A percentile compares a stretch with the other conserved stretches of the same genome.
phyloP scores from a whole-genome alignment of 805 yeast species.

The Candida anglica region DNA sequence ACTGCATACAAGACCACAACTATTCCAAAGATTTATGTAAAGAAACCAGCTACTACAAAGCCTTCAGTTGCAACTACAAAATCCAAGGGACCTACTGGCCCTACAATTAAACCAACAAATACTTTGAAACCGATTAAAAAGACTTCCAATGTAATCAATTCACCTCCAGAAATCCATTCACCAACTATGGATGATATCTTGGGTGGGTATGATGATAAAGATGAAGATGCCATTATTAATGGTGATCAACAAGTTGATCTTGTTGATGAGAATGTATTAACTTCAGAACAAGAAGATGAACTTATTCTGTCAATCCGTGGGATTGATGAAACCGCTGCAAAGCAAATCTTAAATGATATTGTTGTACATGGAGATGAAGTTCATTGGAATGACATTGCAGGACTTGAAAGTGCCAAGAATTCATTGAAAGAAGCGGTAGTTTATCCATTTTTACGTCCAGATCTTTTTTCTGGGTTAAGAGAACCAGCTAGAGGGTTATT shows the following conservation, averaged over 20 bases:
- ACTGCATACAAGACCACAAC: conserved; percentile 18
- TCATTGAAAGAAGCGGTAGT: conserved; percentile 97
- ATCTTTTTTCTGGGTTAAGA: conserved; percentile 76
- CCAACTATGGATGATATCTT: conserved; percentile 24
- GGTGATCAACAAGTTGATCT: no score
- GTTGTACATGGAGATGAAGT: conserved; percentile 88
- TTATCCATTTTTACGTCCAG: conserved; percentile 91
- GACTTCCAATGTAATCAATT: background rate
- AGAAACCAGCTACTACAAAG: conserved; percentile 6
- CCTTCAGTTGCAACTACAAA: conserved; percentile 4
- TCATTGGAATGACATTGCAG: conserved; percentile 95
- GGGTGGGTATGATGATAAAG: conserved; percentile 17
- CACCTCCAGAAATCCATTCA: conserved; percentile 7
- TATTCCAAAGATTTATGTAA: conserved; percentile 29
- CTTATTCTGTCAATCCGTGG: conserved; percentile 54
- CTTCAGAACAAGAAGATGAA: conserved; percentile 28
- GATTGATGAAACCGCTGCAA: conserved; percentile 74
- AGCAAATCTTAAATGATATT: conserved; percentile 82
- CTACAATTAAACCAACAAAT: background rate
- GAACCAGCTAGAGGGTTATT: conserved; percentile 83
- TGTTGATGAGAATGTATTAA: conserved; percentile 14
- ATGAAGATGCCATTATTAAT: conserved; percentile 4
- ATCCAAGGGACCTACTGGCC: conserved; percentile 2
- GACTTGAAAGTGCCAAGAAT: conserved; percentile 91
- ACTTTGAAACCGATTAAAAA: conserved; percentile 5